Conservation (phyloP, 805 yeast species). For the Ogataea dorogensis region DNA sequence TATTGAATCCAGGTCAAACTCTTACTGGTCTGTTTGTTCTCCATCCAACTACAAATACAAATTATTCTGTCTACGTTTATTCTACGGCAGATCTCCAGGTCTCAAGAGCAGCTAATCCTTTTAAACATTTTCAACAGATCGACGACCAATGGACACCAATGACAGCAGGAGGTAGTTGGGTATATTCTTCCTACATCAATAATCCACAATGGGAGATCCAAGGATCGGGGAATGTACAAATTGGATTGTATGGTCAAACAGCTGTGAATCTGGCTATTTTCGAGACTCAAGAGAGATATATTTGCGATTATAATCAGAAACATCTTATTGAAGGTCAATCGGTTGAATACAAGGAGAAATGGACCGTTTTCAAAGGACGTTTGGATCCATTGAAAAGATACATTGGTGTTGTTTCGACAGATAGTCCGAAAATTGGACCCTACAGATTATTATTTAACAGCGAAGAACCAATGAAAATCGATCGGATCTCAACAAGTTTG, state of each 20-base stretch:
- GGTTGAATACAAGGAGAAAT: slow-evolving; percentile 37
- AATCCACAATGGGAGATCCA: slow-evolving; percentile 54
- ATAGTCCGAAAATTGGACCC: slow-evolving; percentile 30
- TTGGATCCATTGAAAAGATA: slow-evolving; percentile 39
- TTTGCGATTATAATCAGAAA: slow-evolving; percentile 30
- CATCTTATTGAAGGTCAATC: slow-evolving; percentile 27
- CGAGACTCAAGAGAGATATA: slow-evolving; percentile 33
- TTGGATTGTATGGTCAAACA: slow-evolving; percentile 1
- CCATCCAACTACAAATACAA: slow-evolving; percentile 4
- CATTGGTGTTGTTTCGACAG: slow-evolving; percentile 47
- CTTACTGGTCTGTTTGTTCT: slow-evolving; percentile 24
- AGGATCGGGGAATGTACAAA: not conserved
- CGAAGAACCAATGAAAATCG: slow-evolving; percentile 3
- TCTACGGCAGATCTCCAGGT: slow-evolving; percentile 8
- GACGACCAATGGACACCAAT: slow-evolving; percentile 46
- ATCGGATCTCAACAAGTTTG: slow-evolving; percentile 9
- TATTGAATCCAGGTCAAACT: slow-evolving; percentile 18
- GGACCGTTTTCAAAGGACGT: slow-evolving; percentile 24
- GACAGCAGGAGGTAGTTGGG: slow-evolving; percentile 56
- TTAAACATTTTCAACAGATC: slow-evolving; percentile 24
- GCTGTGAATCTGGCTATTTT: slow-evolving; percentile 44
- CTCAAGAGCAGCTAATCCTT: slow-evolving; percentile 8
- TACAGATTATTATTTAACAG: slow-evolving; percentile 37
- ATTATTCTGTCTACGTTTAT: slow-evolving; percentile 14
- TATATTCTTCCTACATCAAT: slow-evolving; percentile 41